Conservation (phyloP, 1,284 basidiomycete species). For the Singerocomus inundabilis region DNA sequence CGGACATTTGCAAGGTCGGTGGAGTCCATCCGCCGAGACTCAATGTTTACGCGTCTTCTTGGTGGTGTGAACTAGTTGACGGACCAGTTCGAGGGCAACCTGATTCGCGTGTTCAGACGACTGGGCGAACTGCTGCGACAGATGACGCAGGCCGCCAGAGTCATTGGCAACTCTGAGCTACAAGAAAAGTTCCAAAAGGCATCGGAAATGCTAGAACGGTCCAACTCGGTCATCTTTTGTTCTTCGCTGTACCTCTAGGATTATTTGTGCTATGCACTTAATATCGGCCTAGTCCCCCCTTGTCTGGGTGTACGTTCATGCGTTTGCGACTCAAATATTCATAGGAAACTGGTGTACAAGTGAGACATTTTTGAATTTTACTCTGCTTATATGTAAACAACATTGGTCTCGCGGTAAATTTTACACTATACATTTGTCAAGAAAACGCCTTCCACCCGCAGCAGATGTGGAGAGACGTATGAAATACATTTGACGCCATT, state of each 20-base stretch:
- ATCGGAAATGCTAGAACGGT: slow-evolving; percentile 86
- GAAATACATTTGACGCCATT: slow-evolving; percentile 3
- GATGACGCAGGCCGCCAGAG: slow-evolving; percentile 93
- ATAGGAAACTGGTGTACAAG: too few species aligned
- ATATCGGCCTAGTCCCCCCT: background rate
- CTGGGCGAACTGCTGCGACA: slow-evolving; percentile 93
- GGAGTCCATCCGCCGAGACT: too few species aligned
- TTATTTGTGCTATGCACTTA: background rate
- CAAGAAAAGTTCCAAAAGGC: slow-evolving; percentile 89
- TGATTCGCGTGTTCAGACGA: slow-evolving; percentile 92
- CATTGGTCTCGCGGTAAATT: background rate
- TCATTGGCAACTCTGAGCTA: slow-evolving; percentile 93
- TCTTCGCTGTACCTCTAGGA: slow-evolving; percentile 67
- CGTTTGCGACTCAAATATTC: background rate
- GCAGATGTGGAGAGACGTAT: slow-evolving; percentile 43
- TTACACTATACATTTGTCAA: too few species aligned
- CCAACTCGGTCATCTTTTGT: slow-evolving; percentile 93
- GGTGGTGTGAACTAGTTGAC: too few species aligned
- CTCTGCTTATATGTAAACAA: too few species aligned
- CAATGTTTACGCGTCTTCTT: background rate
- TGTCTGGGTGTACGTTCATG: background rate
- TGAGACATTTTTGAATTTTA: too few species aligned
- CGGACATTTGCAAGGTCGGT: slow-evolving; percentile 91
- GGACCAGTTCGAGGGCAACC: slow-evolving; percentile 94
- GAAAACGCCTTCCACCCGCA: too few species aligned